phyloP scores from a whole-genome alignment of 352 stramenopile species.

The Phytopythium mirpurense region DNA sequence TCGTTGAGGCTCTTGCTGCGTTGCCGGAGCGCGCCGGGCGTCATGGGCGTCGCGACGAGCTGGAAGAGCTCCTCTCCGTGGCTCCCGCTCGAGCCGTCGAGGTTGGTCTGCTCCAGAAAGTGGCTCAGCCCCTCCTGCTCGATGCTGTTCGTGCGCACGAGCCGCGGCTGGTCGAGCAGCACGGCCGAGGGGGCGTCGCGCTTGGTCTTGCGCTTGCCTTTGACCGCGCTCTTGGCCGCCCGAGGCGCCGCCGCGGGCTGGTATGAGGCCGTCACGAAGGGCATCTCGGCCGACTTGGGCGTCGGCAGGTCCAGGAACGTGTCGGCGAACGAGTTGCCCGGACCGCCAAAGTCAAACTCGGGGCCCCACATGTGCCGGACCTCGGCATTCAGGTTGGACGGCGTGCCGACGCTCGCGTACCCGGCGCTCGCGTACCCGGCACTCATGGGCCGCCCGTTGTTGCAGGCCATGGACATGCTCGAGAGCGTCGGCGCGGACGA shows the following conservation, averaged over 20 bases:
- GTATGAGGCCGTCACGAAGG: slow-evolving; percentile 15
- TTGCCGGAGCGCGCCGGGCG: background rate
- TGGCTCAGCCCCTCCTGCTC: slow-evolving; percentile 75
- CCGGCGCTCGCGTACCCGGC: no score
- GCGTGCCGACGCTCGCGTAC: slow-evolving; percentile 61
- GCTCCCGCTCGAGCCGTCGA: slow-evolving; percentile 17
- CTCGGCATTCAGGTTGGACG: slow-evolving; percentile 54
- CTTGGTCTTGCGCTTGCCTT: slow-evolving; percentile 6
- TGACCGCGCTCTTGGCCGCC: slow-evolving; percentile 8
- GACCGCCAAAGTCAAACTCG: slow-evolving; percentile 48
- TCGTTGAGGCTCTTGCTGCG: background rate
- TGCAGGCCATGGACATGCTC: background rate
- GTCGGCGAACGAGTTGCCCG: slow-evolving; percentile 35
- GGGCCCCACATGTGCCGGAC: slow-evolving; percentile 52
- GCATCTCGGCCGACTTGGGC: slow-evolving; percentile 49
- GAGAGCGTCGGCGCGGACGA: slow-evolving; percentile 13
- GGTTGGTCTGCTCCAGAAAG: slow-evolving; percentile 63
- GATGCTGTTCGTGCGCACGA: slow-evolving; percentile 62
- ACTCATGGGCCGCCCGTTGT: background rate
- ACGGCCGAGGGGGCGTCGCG: slow-evolving; percentile 7
- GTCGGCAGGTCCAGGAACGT: slow-evolving; percentile 75
- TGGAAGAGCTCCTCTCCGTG: slow-evolving; percentile 24
- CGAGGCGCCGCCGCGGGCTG: slow-evolving; percentile 13
- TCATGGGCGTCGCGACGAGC: slow-evolving; percentile 12
- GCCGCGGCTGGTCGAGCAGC: slow-evolving; percentile 39